Evolutionary conservation across 2,329 filamentous ascomycete species (phyloP).

Genomic region (Cladosporium colombiae): DNA sequence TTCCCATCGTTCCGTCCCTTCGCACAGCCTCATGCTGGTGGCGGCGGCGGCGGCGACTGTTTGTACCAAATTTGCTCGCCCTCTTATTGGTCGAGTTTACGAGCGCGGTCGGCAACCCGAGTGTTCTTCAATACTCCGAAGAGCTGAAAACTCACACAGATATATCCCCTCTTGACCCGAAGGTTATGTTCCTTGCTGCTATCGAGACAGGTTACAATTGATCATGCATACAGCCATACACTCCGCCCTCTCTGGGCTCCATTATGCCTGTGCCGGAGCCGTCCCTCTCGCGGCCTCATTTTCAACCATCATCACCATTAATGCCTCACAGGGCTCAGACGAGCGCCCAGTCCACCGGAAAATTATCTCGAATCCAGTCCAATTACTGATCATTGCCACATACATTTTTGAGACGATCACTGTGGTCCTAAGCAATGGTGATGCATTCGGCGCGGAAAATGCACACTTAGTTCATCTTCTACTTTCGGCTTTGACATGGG

Average conservation of each 20-base stretch:
- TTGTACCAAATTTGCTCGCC: background rate
- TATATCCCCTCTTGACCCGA: background rate
- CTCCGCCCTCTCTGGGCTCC: slow-evolving; percentile 2
- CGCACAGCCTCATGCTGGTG: background rate
- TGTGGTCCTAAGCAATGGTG: slow-evolving; percentile 38
- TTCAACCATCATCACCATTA: background rate
- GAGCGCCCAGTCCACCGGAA: background rate
- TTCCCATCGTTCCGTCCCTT: background rate
- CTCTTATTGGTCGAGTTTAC: slow-evolving; percentile 7
- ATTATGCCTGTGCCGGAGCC: slow-evolving; percentile 13
- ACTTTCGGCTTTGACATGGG: slow-evolving; percentile 11
- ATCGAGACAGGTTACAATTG: background rate
- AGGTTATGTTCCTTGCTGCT: background rate
- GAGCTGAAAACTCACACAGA: slow-evolving; percentile 6
- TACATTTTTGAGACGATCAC: slow-evolving; percentile 30
- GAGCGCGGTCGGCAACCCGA: background rate
- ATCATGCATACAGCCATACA: background rate
- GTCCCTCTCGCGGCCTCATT: background rate
- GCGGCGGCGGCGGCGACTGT: background rate
- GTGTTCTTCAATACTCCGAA: background rate
- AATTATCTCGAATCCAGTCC: background rate
- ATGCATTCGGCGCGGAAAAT: slow-evolving; percentile 36
- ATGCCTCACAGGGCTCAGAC: background rate
- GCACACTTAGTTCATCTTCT: slow-evolving; percentile 37
- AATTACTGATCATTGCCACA: background rate